Base-by-base conservation (phyloP, 306 rosid species). In the Glycyrrhiza uralensis region DNA sequence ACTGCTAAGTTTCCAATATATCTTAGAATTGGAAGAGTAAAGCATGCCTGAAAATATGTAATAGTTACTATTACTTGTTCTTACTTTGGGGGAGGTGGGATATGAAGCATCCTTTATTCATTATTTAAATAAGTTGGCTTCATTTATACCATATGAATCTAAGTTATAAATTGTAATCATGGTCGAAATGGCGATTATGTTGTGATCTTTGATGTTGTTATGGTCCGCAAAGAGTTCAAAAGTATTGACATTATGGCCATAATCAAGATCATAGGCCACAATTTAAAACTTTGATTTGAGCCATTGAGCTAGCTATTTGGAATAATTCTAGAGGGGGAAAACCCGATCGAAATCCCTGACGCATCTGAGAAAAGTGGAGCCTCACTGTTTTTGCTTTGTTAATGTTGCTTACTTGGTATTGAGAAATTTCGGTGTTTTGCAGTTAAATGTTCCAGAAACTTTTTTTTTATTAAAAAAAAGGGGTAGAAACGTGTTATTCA, bases 11-110 rank as follows among this genome's bases (percentile, higher is more conserved):
- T 71, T 80, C 92, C 96, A 0, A 15, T 90, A 46, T 64, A 71
- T 79, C 57, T 90, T 18, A 87, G 89, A 73, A 93, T 93, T 59
- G 98, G 98, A 22, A 87, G 57, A 76, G 88, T 79, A 1, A 81
- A 88, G 45, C 33, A 70, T 47, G 75, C 72, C 15, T 78, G 69
- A 60, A 67, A 5, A n/a, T 49, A 51, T 61, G 22, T 8, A 2
- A 23, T n/a, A n/a, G n/a, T n/a, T n/a, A 30, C 4, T 17, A 6
- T 30, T 65, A 5, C 29, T 15, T 50, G 33, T 23, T 20, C 45
- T 51, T 38, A 15, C 15, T 26, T 23, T 0, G 15, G 13, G 7
- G 49, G 17, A 33, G 14, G 2, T 32, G 28, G 3, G 20, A 26
- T 18, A 10, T n/a, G 45, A 10, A 44, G 7, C 59, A 66, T 10